These are phyloP conservation scores for Agapanthus africanus DNA, from an alignment of 106 monocot species.

Conservation along the genomic window DNA sequence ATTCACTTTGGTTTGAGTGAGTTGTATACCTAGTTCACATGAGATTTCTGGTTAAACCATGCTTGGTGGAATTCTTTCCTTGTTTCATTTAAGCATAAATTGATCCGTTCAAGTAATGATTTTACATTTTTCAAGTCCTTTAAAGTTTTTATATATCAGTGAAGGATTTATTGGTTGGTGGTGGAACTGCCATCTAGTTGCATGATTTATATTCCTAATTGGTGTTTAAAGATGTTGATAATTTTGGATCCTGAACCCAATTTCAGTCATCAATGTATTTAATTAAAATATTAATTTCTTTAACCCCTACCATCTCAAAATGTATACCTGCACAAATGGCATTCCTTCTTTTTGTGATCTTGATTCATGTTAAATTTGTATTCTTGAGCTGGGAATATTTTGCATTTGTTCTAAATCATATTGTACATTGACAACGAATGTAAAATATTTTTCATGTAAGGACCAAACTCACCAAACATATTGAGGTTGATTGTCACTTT, in stretches of 20 bases:
- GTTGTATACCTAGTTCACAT: not conserved
- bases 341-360: too few species aligned
- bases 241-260: not conserved
- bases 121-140: not conserved
- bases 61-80: not conserved
- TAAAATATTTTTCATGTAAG: too few species aligned
- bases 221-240: not conserved
- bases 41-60: not conserved
- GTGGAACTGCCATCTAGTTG: not conserved
- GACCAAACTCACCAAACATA: too few species aligned
- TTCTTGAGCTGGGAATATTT: not conserved
- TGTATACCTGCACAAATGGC: not conserved
- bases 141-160: not conserved
- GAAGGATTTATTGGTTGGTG: not conserved
- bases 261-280: not conserved
- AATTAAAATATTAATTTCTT: not conserved
- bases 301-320: not conserved
- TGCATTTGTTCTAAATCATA: not conserved
- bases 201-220: not conserved
- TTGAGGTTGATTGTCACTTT: too few species aligned
- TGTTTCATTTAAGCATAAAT: not conserved
- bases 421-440: not conserved
- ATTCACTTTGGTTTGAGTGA: not conserved
- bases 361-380: not conserved
- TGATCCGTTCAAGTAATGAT: not conserved